Conservation (phyloP, 805 yeast species). For the Monosporozyma yasuniensis region DNA sequence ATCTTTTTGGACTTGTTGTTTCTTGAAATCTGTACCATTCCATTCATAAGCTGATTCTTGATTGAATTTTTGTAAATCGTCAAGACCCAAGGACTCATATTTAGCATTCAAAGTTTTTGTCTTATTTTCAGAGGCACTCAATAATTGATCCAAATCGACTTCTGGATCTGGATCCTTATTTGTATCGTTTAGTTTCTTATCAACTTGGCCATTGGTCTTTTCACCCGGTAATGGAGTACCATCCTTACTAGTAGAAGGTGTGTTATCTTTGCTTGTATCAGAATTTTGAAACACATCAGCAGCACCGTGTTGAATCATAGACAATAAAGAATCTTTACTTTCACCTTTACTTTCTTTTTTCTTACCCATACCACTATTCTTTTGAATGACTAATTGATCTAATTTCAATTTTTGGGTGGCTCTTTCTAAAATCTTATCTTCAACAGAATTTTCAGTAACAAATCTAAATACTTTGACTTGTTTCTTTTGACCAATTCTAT, state of each 20-base stretch:
- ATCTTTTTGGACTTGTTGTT: conserved; percentile 43
- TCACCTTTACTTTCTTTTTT: conserved; percentile 27
- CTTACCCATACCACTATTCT: conserved; percentile 40
- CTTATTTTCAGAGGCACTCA: conserved; percentile 52
- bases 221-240: conserved; percentile 25
- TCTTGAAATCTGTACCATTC: conserved; percentile 78
- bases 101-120: conserved; percentile 54
- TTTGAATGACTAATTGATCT: conserved; percentile 78
- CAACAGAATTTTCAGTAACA: conserved; percentile 74
- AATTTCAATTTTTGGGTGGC: conserved; percentile 72
- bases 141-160: conserved; percentile 51
- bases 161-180: conserved; percentile 33
- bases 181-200: neutral
- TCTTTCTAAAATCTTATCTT: conserved; percentile 72
- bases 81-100: conserved; percentile 60
- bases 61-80: conserved; percentile 69
- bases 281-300: conserved; percentile 41
- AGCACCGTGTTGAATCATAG: conserved; percentile 82
- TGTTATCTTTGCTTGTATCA: conserved; percentile 3
- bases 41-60: conserved; percentile 75
- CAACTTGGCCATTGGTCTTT: neutral
- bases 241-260: conserved; percentile 13
- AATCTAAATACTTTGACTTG: conserved; percentile 75
- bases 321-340: conserved; percentile 62
- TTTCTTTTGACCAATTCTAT: conserved; percentile 78